These are phyloP conservation scores for Parasitella parasitica DNA, from an alignment of 371 early-diverging fungal genomes.

Conservation along the genomic window DNA sequence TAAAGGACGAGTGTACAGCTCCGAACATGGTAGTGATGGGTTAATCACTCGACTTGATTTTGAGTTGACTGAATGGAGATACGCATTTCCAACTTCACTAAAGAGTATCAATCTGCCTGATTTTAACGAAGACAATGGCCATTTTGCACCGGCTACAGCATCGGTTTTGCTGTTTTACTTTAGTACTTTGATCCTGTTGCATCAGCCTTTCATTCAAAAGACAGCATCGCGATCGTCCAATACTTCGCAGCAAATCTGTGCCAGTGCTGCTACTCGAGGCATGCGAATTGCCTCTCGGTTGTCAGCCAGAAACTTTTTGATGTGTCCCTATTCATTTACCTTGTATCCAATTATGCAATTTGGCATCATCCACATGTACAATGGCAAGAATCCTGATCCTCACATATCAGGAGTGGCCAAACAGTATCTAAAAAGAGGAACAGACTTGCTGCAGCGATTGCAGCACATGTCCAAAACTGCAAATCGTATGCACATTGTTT, in stretches of 20 bases:
- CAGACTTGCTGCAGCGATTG: slow-evolving; percentile 21
- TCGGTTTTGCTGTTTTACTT: slow-evolving; percentile 36
- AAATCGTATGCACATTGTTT: background rate
- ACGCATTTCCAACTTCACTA: slow-evolving; percentile 30
- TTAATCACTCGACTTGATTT: slow-evolving; percentile 37
- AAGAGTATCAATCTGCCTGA: slow-evolving; percentile 26
- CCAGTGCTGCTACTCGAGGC: slow-evolving; percentile 40
- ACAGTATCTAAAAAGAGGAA: slow-evolving; percentile 24
- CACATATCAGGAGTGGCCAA: slow-evolving; percentile 27
- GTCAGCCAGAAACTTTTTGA: slow-evolving; percentile 27
- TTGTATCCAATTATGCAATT: slow-evolving; percentile 42
- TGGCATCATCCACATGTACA: slow-evolving; percentile 41
- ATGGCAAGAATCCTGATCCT: slow-evolving; percentile 32
- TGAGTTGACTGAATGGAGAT: slow-evolving; percentile 43
- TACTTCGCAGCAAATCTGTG: slow-evolving; percentile 38
- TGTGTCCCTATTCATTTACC: slow-evolving; percentile 39
- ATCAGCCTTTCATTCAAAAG: slow-evolving; percentile 39
- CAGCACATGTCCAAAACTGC: slow-evolving; percentile 31
- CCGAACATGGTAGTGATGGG: slow-evolving; percentile 36
- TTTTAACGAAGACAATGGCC: slow-evolving; percentile 30
- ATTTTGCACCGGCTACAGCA: slow-evolving; percentile 35
- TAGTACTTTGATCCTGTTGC: slow-evolving; percentile 33
- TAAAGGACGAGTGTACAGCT: slow-evolving; percentile 34
- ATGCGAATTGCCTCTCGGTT: slow-evolving; percentile 32
- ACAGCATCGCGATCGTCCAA: slow-evolving; percentile 17